These are phyloP conservation scores for Suillus hirtellus DNA, from an alignment of 768 basidiomycete species.

Conservation along the genomic window DNA sequence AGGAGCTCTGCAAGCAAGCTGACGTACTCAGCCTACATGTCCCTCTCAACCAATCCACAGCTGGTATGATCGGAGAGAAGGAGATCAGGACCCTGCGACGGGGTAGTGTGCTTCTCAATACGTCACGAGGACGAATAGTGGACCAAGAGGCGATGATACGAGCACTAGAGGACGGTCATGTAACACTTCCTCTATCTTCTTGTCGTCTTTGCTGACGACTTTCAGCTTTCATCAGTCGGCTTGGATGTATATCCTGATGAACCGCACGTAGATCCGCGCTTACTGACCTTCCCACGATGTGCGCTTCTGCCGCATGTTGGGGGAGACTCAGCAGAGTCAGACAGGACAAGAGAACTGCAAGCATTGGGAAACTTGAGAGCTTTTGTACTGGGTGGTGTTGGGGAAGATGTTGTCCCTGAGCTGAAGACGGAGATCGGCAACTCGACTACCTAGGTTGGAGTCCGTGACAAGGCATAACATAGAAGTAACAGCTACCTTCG, in stretches of 20 bases:
- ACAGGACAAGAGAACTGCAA: conserved; percentile 74
- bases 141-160: conserved; percentile 84
- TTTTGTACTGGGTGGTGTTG: conserved; percentile 57
- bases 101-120: conserved; percentile 76
- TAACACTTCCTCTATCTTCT: conserved; percentile 43
- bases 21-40: conserved; percentile 86
- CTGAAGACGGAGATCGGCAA: not conserved
- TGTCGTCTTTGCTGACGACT: conserved; percentile 9
- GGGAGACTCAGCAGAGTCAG: conserved; percentile 73
- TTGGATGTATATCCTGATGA: conserved; percentile 83
- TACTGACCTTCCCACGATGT: conserved; percentile 73
- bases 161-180: conserved; percentile 81
- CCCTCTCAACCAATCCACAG: conserved; percentile 71
- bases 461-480: not conserved
- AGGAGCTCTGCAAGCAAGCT: conserved; percentile 56
- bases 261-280: conserved; percentile 69
- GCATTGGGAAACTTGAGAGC: conserved; percentile 70
- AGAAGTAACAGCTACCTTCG: not conserved
- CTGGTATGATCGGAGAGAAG: conserved; percentile 67
- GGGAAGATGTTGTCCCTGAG: conserved; percentile 65
- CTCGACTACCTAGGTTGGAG: not conserved
- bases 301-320: conserved; percentile 89
- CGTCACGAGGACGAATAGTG: conserved; percentile 81
- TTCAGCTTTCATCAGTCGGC: conserved; percentile 71
- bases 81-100: conserved; percentile 73